A percentile compares a stretch with the other conserved stretches of the same genome.
Conservation (phyloP, 768 basidiomycete species). For the Phanerochaete carnosa region DNA sequence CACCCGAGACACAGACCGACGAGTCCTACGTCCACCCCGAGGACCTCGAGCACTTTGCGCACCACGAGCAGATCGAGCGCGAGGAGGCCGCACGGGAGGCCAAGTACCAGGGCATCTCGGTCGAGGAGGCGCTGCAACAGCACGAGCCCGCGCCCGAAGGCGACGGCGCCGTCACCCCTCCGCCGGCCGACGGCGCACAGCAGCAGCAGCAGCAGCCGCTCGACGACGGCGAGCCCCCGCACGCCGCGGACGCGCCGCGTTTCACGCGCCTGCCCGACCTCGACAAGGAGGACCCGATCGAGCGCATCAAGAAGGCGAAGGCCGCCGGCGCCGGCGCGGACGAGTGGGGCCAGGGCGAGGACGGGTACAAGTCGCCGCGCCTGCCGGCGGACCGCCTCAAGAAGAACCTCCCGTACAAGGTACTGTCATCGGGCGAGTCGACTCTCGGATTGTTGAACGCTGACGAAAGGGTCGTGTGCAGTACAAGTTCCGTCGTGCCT, state of each 20-base stretch:
- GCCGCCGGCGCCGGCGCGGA: conserved; percentile 34
- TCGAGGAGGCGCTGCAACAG: conserved; percentile 62
- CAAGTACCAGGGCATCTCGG: conserved; percentile 74
- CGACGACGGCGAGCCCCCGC: conserved; percentile 29
- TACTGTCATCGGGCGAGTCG: conserved; percentile 29
- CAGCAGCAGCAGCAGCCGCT: background rate
- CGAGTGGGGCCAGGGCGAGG: conserved; percentile 54
- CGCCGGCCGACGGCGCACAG: conserved; percentile 1
- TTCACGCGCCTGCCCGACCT: conserved; percentile 57
- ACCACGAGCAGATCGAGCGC: conserved; percentile 83
- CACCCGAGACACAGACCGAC: conserved; percentile 96
- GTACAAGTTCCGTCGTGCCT: conserved; percentile 88
- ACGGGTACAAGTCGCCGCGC: conserved; percentile 25
- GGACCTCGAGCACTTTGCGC: conserved; percentile 87
- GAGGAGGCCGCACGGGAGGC: conserved; percentile 85
- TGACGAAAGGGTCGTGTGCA: conserved; percentile 62
- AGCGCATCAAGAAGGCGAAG: conserved; percentile 55
- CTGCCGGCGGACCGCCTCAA: conserved; percentile 62
- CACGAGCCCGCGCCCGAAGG: conserved; percentile 40
- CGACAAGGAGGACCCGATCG: conserved; percentile 65
- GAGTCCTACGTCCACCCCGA: conserved; percentile 93
- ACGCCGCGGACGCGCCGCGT: conserved; percentile 36
- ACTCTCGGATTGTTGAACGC: conserved; percentile 28
- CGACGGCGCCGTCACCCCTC: background rate
- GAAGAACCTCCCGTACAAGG: conserved; percentile 88